Base-by-base conservation (phyloP, 1,139 yeast species). In the Kluyveromyces sp. region DNA sequence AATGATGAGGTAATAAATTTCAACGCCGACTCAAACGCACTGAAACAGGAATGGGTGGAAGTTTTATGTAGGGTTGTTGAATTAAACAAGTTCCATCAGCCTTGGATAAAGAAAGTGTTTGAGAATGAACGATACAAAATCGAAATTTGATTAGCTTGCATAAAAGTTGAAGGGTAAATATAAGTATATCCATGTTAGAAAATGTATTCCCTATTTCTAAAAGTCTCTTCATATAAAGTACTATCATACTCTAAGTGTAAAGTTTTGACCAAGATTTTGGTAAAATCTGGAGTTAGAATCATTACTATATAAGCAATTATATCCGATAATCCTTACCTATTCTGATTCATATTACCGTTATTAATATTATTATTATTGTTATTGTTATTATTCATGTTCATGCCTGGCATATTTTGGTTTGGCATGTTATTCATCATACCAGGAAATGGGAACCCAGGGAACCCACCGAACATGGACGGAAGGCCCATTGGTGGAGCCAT, bases 1-100 rank as follows among this genome's bases (percentile, higher is more conserved):
- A 80, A 83, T 57, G 84, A 82, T 2, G 94, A 83, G 59, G 66
- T 74, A 3, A 81, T 83, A 45, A 82, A 76, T 47, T 80, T 83
- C 57, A 82, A 81, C 9, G 83, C 88, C 16, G 83, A 83, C 40
- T 74, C 74, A 43, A 69, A 67, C 44, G 62, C 60, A n/a, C 80
- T 76, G 42, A 78, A 77, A 60, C 57, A 59, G 26, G 65, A 65
- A 44, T 83, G 94, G 94, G 72, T 78, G 41, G 51, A 60, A 2
- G 58, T 68, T 3, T 58, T 83, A 41, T 81, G 79, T 51, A 68
- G 68, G 42, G 73, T 80, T 30, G 71, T 80, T 18, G 69, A 70
- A 48, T 66, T 75, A 52, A 75, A 77, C 58, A 71, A 61, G 41
- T 67, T 69, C 45, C 70, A 76, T 53, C 87, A 81, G 58, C 86